Conservation (phyloP, 306 rosid genomes). For the Pyrus betulifolia region DNA sequence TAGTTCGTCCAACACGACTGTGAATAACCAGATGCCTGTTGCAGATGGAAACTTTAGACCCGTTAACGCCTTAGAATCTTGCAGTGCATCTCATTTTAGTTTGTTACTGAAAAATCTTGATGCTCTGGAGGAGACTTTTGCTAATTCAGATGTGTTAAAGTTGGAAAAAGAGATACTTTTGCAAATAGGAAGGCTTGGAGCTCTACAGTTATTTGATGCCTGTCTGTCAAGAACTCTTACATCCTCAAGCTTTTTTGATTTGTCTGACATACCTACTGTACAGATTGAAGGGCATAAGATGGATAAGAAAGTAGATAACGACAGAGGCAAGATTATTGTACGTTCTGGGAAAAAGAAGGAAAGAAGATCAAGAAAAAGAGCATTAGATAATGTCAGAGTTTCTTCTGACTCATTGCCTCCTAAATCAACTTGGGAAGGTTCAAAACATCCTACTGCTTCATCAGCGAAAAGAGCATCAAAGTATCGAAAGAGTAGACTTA, state of each 20-base stretch:
- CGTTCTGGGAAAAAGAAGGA: constrained; percentile 46
- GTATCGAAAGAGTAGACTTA: constrained; percentile 34
- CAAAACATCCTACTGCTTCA: constrained; percentile 16
- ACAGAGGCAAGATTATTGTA: constrained; percentile 28
- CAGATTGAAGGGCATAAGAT: constrained; percentile 23
- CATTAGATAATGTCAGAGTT: constrained; percentile 10
- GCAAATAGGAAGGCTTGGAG: constrained; percentile 76
- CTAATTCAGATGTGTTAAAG: constrained; percentile 46
- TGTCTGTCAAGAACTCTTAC: constrained; percentile 48
- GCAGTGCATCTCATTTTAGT: constrained; percentile 40
- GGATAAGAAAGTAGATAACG: constrained; percentile 13
- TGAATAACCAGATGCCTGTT: constrained; percentile 21
- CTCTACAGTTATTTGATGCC: constrained; percentile 46
- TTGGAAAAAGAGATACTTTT: constrained; percentile 53
- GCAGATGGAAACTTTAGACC: constrained; percentile 19
- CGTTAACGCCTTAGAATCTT: constrained; percentile 15
- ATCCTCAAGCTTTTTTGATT: constrained; percentile 27
- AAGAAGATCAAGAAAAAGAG: constrained; percentile 41
- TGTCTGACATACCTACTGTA: constrained; percentile 11
- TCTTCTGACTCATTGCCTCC: constrained; percentile 24
- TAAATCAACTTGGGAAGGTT: constrained; percentile 20
- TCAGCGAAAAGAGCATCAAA: constrained; percentile 33
- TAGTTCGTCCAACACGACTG: constrained; percentile 18
- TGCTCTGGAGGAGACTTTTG: constrained; percentile 65
- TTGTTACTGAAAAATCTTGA: constrained; percentile 67